Evolutionary conservation across 495 filamentous ascomycete genomes (phyloP).

Genomic region (Aspergillus cristatus): DNA sequence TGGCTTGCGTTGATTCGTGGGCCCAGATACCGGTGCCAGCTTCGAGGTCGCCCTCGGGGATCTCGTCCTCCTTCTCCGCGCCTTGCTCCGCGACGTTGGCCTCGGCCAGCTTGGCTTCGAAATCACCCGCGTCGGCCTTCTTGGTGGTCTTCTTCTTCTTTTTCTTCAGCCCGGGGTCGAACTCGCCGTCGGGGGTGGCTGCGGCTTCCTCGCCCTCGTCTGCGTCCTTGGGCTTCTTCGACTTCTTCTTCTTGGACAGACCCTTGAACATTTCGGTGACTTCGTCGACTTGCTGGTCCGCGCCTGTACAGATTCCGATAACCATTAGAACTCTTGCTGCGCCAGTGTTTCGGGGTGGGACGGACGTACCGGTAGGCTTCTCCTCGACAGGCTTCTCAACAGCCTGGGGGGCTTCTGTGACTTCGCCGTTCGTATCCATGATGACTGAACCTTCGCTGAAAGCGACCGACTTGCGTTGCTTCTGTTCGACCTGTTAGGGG

Average conservation of each 20-base stretch:
- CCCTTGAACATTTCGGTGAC: slow-evolving; percentile 68
- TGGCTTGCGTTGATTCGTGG: slow-evolving; percentile 63
- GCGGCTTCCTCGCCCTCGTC: slow-evolving; percentile 48
- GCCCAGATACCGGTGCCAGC: slow-evolving; percentile 91
- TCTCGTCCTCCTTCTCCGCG: slow-evolving; percentile 40
- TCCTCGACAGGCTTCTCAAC: slow-evolving; percentile 55
- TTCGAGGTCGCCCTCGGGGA: slow-evolving; percentile 67
- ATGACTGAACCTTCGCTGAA: slow-evolving; percentile 78
- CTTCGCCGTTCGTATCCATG: slow-evolving; percentile 74
- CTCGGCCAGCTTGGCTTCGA: slow-evolving; percentile 73
- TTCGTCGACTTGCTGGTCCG: slow-evolving; percentile 60
- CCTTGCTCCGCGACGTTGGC: slow-evolving; percentile 50
- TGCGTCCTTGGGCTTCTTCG: slow-evolving; percentile 53
- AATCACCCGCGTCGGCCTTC: slow-evolving; percentile 63
- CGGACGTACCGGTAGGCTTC: slow-evolving; percentile 9
- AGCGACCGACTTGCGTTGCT: slow-evolving; percentile 79
- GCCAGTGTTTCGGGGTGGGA: slow-evolving; percentile 6
- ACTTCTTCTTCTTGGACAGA: slow-evolving; percentile 82
- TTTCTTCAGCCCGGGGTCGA: slow-evolving; percentile 80
- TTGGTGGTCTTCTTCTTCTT: slow-evolving; percentile 90
- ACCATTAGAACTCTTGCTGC: slow-evolving; percentile 5
- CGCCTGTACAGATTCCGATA: slow-evolving; percentile 4
- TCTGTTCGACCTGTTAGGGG: slow-evolving; percentile 24
- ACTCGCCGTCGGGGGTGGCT: slow-evolving; percentile 53
- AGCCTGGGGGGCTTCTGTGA: slow-evolving; percentile 58